Evolutionary conservation across 768 basidiomycete species (phyloP), one percentile per base, ranked within the genome.

Genomic region (Phaffia tasmanica): DNA sequence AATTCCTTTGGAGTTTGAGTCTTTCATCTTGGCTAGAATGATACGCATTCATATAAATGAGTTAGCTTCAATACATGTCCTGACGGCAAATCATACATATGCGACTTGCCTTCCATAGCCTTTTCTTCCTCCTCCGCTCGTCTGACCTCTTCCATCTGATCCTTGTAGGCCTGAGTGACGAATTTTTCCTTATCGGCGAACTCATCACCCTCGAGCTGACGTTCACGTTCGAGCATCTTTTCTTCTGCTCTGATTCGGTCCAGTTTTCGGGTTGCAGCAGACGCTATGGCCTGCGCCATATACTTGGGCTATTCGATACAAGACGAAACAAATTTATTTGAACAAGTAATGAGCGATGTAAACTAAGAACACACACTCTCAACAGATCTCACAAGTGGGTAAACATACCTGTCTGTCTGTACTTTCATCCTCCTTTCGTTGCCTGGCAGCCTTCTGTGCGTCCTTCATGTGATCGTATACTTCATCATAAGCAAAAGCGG

Each of bases 381-480:
- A 16, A 18, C 62, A 54, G 1, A 21, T 23, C 21, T 27, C 56
- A 0, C 27, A 27, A 1, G 29, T 35, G 9, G 6, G 48, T 15
- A 56, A 23, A 75, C 82, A 63, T 72, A 86, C 91, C 79, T 93
- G 91, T 68, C 89, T 81, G 71, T 85, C 85, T 68, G 83, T 83
- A 2, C 83, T 73, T 70, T 92, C 91, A 16, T 78, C 77, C 71
- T 92, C 89, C 76, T 89, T 89, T 2, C 79, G 81, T 71, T 83
- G 82, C 73, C 90, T 88, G 73, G 86, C 86, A 50, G 78, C 78
- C 70, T 79, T 78, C 76, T 92, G 89, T 0, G 84, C 86, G 70
- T 86, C 83, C 77, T 98, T 92, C 86, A 99, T 97, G 71, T 82
- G 84, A 73, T 99, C 95, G 83, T 86, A 98, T 4, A 98, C 85